phyloP scores from a whole-genome alignment of 75 land plant species.

The Gnetum montanum region DNA sequence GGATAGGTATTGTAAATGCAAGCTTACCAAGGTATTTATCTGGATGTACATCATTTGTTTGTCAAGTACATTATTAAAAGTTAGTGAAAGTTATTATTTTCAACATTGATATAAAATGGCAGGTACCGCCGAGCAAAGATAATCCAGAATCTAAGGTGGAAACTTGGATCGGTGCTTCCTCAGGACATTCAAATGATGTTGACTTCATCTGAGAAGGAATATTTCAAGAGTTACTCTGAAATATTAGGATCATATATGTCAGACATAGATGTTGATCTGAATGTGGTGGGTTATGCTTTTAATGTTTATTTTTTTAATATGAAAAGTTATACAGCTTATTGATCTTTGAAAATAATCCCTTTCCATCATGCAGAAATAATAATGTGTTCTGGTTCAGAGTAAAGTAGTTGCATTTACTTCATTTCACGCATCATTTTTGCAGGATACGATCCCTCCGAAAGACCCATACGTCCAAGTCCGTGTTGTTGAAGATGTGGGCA shows the following conservation, averaged over 20 bases:
- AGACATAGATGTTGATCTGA: slow-evolving; percentile 66
- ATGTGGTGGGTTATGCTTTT: slow-evolving; percentile 54
- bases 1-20: too few relatives aligned
- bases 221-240: slow-evolving; percentile 68
- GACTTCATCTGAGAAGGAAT: slow-evolving; percentile 59
- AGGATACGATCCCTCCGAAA: slow-evolving; percentile 87
- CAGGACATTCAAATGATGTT: slow-evolving; percentile 68
- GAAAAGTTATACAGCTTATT: too few relatives aligned
- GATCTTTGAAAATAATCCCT: too few relatives aligned
- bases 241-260: slow-evolving; percentile 71
- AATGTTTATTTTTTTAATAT: too few relatives aligned
- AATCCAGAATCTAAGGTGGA: slow-evolving; percentile 72
- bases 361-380: too few relatives aligned
- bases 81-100: background rate
- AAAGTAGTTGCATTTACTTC: background rate
- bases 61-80: background rate
- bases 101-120: too few relatives aligned
- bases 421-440: slow-evolving; percentile 3
- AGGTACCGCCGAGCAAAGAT: slow-evolving; percentile 77
- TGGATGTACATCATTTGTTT: background rate
- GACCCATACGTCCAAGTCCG: slow-evolving; percentile 89
- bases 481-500: slow-evolving; percentile 75
- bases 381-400: too few relatives aligned
- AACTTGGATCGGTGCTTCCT: slow-evolving; percentile 77
- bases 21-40: slow-evolving; percentile 6